Conservation (phyloP, 129 eudicot species). For the Lonicera japonica region DNA sequence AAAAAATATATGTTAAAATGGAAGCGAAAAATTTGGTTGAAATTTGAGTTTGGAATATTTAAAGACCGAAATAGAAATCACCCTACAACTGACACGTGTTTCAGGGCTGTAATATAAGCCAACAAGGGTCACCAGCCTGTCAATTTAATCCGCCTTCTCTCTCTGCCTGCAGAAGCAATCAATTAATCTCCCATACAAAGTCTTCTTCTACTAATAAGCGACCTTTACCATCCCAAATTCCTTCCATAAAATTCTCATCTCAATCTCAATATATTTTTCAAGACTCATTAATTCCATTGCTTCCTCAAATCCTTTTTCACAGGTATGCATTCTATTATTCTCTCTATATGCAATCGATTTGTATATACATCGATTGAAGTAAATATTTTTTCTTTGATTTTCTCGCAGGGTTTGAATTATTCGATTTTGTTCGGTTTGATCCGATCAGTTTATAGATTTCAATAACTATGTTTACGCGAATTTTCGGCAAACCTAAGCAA, state of each 20-base stretch:
- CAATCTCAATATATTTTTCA: too few relatives aligned
- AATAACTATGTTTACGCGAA: constrained; percentile 6
- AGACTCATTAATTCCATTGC: neutral
- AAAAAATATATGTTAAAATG: too few relatives aligned
- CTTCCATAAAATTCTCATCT: neutral
- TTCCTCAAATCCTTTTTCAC: neutral
- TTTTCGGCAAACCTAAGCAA: constrained; percentile 35
- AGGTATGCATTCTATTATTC: neutral
- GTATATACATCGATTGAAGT: too few relatives aligned
- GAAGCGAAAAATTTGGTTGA: too few relatives aligned
- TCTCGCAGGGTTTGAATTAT: constrained; percentile 10
- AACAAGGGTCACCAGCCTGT: too few relatives aligned
- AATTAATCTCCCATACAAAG: neutral
- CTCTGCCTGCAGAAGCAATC: neutral
- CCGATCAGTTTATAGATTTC: neutral
- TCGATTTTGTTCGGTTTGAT: neutral
- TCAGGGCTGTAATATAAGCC: too few relatives aligned
- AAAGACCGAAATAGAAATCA: too few relatives aligned
- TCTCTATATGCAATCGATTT: too few relatives aligned
- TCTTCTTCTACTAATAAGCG: neutral
- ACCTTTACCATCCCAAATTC: neutral
- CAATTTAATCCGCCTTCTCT: neutral
- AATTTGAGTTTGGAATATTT: too few relatives aligned
- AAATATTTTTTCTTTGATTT: neutral
- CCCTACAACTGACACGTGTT: too few relatives aligned